Conservation (phyloP, 2,329 filamentous ascomycete genomes). For the Colletotrichum sp. region DNA sequence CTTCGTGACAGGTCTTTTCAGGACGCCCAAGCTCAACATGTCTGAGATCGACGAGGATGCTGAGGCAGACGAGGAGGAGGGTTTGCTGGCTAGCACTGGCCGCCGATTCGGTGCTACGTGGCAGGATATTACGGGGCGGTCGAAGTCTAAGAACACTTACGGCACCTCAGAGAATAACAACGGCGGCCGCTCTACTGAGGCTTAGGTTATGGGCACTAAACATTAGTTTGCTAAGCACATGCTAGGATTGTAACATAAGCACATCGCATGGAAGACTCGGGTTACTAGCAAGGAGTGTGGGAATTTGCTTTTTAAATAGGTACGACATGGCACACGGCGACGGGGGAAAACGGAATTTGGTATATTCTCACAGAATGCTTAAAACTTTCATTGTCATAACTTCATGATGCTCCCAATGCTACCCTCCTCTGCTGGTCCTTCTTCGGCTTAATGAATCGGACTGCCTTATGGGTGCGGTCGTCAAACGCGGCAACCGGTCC, state of each 20-base stretch:
- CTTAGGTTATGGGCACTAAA: not conserved
- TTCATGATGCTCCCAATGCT: constrained; percentile 39
- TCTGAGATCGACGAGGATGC: constrained; percentile 85
- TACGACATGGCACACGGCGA: constrained; percentile 1
- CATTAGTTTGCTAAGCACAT: not conserved
- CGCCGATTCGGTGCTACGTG: constrained; percentile 84
- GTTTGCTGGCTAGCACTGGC: constrained; percentile 82
- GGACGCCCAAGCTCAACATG: constrained; percentile 78
- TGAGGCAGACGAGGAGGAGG: constrained; percentile 92
- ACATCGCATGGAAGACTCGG: not conserved
- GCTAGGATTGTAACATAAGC: not conserved
- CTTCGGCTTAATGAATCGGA: constrained; percentile 56
- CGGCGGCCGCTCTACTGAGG: constrained; percentile 4
- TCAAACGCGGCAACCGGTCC: constrained; percentile 73
- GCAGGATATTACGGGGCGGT: constrained; percentile 78
- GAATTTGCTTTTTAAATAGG: not conserved
- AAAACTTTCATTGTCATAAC: not conserved
- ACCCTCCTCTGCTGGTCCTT: constrained; percentile 36
- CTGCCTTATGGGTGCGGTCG: constrained; percentile 71
- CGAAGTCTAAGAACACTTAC: constrained; percentile 23
- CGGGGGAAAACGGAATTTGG: not conserved
- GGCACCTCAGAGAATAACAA: constrained; percentile 6
- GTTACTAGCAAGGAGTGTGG: not conserved
- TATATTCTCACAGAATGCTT: constrained; percentile 7
- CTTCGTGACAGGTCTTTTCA: constrained; percentile 79